Evolutionary conservation across 345 rosid genomes (phyloP), one percentile per base, ranked within the genome.

Genomic region (Chamaenerion angustifolium): DNA sequence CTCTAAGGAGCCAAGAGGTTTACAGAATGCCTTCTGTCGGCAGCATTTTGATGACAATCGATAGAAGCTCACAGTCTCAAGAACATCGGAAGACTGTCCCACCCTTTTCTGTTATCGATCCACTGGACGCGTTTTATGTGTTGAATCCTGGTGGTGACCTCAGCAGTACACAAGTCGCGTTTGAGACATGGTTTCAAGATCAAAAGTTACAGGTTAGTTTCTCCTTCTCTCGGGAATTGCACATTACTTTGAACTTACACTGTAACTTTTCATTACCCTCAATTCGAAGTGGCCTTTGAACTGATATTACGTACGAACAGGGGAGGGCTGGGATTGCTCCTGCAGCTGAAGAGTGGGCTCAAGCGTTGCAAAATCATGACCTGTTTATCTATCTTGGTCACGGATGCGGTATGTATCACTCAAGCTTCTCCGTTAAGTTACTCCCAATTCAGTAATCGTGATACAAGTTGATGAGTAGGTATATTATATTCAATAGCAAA

Each of bases 11-110:
- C 49, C 89, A 82, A 49, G 98, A 83, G 73, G 89, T 82, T 49
- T 92, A 92, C 68, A 89, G 96, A 45, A 81, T 92, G 92, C 98
- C 98, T 52, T 83, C 93, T 7, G 83, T 87, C n/a, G 76, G 78
- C 55, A 87, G 96, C 69, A 82, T 84, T 56, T 63, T 61, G 14
- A 62, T 61, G 16, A 70, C 71, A 40, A 71, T 83, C 41, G 68
- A 80, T 50, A 81, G 70, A 73, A 75, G 75, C 54, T 27, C 46
- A 57, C 64, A 56, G 47, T 55, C 44, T 9, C 73, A 63, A 64
- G 77, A 76, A 59, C 64, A 51, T 23, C 65, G 51, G 62, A 67
- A 47, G 43, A 56, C 62, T 43, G 56, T 54, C 62, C 57, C 71
- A 53, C 43, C 81, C 51, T 77, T 77, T 51, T 94, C 95, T 53